Conservation (phyloP, 768 basidiomycete genomes). For the Lactifluus subvellereus region DNA sequence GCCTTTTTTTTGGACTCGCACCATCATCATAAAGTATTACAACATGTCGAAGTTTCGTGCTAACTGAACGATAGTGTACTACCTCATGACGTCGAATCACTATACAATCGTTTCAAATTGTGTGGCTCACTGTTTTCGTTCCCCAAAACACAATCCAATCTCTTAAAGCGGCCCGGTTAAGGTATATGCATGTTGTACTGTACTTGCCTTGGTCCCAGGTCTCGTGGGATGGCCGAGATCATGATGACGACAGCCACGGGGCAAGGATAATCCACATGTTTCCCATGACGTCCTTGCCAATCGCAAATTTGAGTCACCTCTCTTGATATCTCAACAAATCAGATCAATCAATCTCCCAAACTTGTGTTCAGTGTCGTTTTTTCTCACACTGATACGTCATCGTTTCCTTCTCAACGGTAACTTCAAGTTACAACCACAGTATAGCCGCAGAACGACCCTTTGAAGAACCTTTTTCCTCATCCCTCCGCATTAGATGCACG, state of each 20-base stretch:
- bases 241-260: neutral
- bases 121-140: neutral
- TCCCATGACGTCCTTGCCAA: neutral
- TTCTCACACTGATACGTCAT: neutral
- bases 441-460: neutral
- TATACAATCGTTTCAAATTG: neutral
- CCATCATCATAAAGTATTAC: conserved; percentile 20
- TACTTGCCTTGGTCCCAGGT: too few species aligned
- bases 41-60: conserved; percentile 12
- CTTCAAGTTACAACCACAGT: neutral
- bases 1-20: conserved; percentile 6
- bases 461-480: neutral
- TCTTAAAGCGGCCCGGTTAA: too few species aligned
- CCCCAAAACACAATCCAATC: too few species aligned
- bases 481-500: neutral
- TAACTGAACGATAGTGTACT: conserved; percentile 17
- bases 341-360: too few species aligned
- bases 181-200: too few species aligned
- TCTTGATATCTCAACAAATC: neutral
- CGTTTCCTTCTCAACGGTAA: neutral
- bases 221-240: neutral
- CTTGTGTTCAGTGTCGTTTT: neutral
- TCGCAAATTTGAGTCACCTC: neutral
- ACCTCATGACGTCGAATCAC: conserved; percentile 12
- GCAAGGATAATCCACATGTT: neutral